A percentile compares a stretch with the other conserved stretches of the same genome.
Evolutionary conservation across 352 stramenopile species (phyloP).

Genomic region (Pythium apleroticum): DNA sequence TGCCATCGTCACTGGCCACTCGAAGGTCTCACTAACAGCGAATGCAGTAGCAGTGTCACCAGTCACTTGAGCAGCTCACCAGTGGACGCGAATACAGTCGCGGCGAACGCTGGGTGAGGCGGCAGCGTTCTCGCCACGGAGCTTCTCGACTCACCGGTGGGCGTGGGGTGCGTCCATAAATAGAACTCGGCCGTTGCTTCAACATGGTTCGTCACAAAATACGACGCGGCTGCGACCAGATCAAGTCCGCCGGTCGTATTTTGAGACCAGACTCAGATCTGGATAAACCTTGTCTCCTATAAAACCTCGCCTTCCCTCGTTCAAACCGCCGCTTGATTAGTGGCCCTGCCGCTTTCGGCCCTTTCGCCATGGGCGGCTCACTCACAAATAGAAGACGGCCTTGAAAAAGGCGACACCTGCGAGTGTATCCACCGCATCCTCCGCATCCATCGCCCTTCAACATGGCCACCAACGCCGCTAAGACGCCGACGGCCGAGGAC

Average conservation of each 20-base stretch:
- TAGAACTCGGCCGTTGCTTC: too few species aligned
- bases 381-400: constrained; percentile 39
- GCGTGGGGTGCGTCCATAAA: too few species aligned
- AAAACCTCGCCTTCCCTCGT: constrained; percentile 2
- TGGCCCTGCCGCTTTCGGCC: constrained; percentile 2
- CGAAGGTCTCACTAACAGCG: too few species aligned
- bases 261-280: neutral
- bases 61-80: too few species aligned
- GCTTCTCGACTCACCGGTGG: too few species aligned
- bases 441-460: constrained; percentile 21
- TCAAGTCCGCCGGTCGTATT: too few species aligned
- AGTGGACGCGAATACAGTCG: too few species aligned
- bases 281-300: neutral
- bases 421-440: neutral
- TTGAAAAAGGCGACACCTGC: constrained; percentile 30
- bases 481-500: constrained; percentile 52
- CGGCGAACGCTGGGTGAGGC: too few species aligned
- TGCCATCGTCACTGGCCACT: neutral
- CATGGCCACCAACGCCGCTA: constrained; percentile 32
- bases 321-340: constrained; percentile 21
- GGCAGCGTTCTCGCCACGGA: too few species aligned
- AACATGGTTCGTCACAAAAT: too few species aligned
- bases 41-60: too few species aligned
- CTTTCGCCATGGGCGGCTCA: neutral
- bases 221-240: too few species aligned